phyloP scores from a whole-genome alignment of 2,329 filamentous ascomycete species.

The Apiospora malaysiana region DNA sequence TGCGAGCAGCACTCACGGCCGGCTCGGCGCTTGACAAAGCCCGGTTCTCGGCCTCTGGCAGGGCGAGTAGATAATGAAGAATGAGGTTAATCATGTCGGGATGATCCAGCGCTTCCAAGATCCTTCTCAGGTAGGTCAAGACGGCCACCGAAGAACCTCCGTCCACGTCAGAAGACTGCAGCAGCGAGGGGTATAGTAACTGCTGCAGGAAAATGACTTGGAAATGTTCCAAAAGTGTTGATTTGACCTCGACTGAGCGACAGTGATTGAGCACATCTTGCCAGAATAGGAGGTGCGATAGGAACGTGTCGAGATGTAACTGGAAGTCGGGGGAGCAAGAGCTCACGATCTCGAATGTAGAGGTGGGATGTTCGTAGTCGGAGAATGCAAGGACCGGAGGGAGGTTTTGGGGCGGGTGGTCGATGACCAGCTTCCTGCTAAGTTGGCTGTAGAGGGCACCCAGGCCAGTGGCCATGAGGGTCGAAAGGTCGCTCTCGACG shows the following conservation, averaged over 20 bases:
- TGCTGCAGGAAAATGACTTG: constrained; percentile 96
- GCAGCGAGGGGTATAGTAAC: constrained; percentile 90
- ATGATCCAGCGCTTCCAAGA: constrained; percentile 89
- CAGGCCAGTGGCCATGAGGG: constrained; percentile 93
- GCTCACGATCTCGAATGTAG: constrained; percentile 73
- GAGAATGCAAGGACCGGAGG: constrained; percentile 88
- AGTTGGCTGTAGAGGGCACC: constrained; percentile 75
- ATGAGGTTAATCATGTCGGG: constrained; percentile 94
- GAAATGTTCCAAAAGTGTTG: constrained; percentile 93
- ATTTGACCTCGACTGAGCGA: constrained; percentile 87
- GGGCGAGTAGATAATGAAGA: constrained; percentile 86
- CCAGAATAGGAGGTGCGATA: constrained; percentile 96
- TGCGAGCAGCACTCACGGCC: constrained; percentile 71
- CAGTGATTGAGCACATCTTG: constrained; percentile 98
- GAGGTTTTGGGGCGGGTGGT: constrained; percentile 74
- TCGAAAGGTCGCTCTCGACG: constrained; percentile 94
- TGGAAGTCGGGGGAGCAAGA: constrained; percentile 79
- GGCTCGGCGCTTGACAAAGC: constrained; percentile 49
- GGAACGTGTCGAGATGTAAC: constrained; percentile 87
- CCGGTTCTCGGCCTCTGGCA: constrained; percentile 63
- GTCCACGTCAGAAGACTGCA: constrained; percentile 96
- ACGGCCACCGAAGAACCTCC: constrained; percentile 97
- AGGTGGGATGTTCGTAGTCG: constrained; percentile 79
- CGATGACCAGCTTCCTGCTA: constrained; percentile 80
- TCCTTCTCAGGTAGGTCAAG: constrained; percentile 87